Base-by-base conservation (phyloP, 352 stramenopile genomes). In the Pythium brassicae region DNA sequence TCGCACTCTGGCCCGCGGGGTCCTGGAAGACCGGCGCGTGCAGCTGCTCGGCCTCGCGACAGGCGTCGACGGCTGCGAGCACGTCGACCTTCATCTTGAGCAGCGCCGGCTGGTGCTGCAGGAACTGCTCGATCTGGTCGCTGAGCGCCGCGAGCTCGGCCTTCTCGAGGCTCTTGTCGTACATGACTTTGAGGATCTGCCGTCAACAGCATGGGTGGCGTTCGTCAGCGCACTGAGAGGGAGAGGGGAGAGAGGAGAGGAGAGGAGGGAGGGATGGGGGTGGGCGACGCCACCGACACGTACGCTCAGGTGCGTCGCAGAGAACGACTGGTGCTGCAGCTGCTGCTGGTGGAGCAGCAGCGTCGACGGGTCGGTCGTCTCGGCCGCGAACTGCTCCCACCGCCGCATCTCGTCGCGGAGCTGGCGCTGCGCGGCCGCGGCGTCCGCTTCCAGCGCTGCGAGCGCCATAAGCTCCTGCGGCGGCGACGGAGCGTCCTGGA, bases 101-200 rank as follows among this genome's bases (percentile, higher is more conserved):
- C n/a, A 74, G 50, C 34, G 57, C 68, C 4, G 66, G 65, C 54
- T 71, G 66, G 15, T 74, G 62, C 37, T 63, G 52, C 26, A 74
- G 56, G 42, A 74, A 74, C 19, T 71, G 58, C 23, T 74, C 59
- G 51, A 71, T 68, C 40, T 55, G 50, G 2, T 32, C 34, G 9
- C 25, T 23, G 23, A 70, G 48, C 12, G 61, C 49, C 0, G 9
- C 20, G 8, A 74, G 29, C 35, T 70, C 55, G 7, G 22, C 23
- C 32, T 57, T 57, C 9, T 60, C 53, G 2, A 56, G 37, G 17
- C 40, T 57, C 23, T 59, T 65, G 20, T 66, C 58, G 45, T 74
- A 71, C 66, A 74, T 60, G 39, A 45, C 61, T 5, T 50, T 52
- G 20, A 74, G 58, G 34, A 74, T 74, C 66, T 74, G 39, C n/a